Conservation (phyloP, 306 rosid species). For the Prinsepia uniflora region DNA sequence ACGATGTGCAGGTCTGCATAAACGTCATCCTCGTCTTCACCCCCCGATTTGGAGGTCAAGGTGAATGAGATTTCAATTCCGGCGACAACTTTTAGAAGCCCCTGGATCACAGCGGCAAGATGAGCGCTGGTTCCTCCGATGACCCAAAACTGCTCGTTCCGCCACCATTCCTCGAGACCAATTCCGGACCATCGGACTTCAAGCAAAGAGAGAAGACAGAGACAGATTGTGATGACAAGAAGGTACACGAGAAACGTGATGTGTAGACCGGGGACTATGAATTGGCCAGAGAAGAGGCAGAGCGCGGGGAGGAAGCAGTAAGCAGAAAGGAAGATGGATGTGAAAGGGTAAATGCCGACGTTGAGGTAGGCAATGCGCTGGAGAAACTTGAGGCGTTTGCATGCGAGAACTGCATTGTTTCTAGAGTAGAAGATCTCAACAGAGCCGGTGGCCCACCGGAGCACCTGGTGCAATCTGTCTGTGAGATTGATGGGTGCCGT, state of each 20-base stretch:
- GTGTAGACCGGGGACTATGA: constrained; percentile 60
- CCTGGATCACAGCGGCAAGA: constrained; percentile 74
- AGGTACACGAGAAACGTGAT: constrained; percentile 54
- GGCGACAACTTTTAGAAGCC: constrained; percentile 60
- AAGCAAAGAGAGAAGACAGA: constrained; percentile 59
- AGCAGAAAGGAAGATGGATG: constrained; percentile 56
- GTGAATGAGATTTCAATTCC: constrained; percentile 74
- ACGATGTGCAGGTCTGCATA: constrained; percentile 73
- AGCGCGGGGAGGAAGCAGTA: constrained; percentile 79
- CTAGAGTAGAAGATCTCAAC: constrained; percentile 80
- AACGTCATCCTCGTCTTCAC: constrained; percentile 51
- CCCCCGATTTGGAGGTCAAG: constrained; percentile 56
- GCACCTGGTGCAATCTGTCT: constrained; percentile 75
- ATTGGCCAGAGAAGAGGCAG: constrained; percentile 64
- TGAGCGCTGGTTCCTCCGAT: constrained; percentile 89
- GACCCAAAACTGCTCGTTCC: constrained; percentile 83
- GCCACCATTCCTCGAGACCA: constrained; percentile 79
- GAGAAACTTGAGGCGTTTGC: constrained; percentile 69
- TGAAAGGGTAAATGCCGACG: constrained; percentile 77
- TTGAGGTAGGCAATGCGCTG: constrained; percentile 77
- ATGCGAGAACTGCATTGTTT: constrained; percentile 71
- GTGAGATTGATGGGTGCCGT: constrained; percentile 86
- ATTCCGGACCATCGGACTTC: constrained; percentile 87
- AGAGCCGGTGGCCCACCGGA: constrained; percentile 87
- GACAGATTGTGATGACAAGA: constrained; percentile 44